Conservation (phyloP, 1,284 basidiomycete genomes). For the Bjerkandera adusta region DNA sequence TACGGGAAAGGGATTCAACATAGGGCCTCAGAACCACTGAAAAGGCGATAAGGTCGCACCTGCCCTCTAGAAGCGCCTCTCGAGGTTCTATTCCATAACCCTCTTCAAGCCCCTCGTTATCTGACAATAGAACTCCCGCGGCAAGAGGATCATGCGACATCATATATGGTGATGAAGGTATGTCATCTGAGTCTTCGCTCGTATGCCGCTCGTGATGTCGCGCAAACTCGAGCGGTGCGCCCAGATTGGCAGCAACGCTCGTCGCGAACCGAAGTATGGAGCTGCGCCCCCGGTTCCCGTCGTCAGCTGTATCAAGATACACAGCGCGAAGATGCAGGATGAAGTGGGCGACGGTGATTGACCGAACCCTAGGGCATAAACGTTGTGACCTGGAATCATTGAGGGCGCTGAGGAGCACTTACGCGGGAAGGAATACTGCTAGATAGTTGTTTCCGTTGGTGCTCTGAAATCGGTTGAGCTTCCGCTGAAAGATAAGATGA, state of each 20-base stretch:
- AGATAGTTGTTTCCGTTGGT: not conserved
- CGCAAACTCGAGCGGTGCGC: too few species aligned
- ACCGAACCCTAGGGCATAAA: constrained; percentile 21
- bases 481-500: too few species aligned
- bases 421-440: not conserved
- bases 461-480: not conserved
- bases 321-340: constrained; percentile 25
- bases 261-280: not conserved
- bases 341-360: constrained; percentile 23
- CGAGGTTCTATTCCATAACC: too few species aligned
- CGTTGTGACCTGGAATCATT: not conserved
- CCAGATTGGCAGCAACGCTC: not conserved
- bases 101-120: too few species aligned
- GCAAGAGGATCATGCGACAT: too few species aligned
- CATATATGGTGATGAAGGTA: too few species aligned
- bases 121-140: too few species aligned
- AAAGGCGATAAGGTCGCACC: too few species aligned
- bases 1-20: too few species aligned
- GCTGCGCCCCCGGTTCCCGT: not conserved
- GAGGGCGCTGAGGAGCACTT: not conserved
- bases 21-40: too few species aligned
- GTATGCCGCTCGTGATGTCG: constrained; percentile 2
- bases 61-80: too few species aligned
- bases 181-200: constrained; percentile 3
- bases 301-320: constrained; percentile 13